phyloP scores from a whole-genome alignment of 345 rosid genomes.

The Moricandia arvensis region DNA sequence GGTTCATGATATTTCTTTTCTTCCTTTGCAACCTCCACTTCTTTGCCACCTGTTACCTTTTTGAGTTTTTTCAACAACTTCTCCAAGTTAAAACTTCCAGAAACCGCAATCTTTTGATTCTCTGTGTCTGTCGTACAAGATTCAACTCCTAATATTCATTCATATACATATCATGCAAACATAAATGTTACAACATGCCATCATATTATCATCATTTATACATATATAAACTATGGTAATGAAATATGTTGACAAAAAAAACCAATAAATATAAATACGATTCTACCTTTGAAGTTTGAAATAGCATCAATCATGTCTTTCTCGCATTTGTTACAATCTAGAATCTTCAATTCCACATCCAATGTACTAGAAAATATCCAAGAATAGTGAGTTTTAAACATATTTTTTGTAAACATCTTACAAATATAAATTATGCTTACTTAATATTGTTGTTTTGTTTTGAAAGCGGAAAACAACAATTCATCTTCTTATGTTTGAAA shows the following conservation, averaged over 20 bases:
- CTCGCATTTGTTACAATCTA: slow-evolving; percentile 66
- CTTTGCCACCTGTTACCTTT: slow-evolving; percentile 52
- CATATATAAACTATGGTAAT: neutral
- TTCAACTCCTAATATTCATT: slow-evolving; percentile 50
- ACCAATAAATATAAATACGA: neutral
- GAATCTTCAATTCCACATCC: slow-evolving; percentile 48
- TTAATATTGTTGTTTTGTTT: neutral
- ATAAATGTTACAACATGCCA: neutral
- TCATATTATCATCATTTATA: neutral
- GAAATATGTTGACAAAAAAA: neutral
- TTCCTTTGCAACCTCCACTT: slow-evolving; percentile 39
- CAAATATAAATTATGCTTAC: slow-evolving; percentile 1
- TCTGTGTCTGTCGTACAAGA: slow-evolving; percentile 49
- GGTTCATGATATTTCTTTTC: slow-evolving; percentile 7
- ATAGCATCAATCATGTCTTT: slow-evolving; percentile 47
- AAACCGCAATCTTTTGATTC: slow-evolving; percentile 48
- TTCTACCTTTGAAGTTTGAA: slow-evolving; percentile 59
- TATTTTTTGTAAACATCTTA: neutral
- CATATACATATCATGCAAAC: neutral
- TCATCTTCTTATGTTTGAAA: slow-evolving; percentile 1
- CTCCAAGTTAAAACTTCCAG: slow-evolving; percentile 52
- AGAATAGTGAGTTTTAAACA: neutral
- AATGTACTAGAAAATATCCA: slow-evolving; percentile 29
- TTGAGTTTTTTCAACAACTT: slow-evolving; percentile 57
- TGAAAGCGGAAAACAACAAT: neutral